These are phyloP conservation scores for Collybia sordida DNA, from an alignment of 768 basidiomycete genomes.

Conservation along the genomic window DNA sequence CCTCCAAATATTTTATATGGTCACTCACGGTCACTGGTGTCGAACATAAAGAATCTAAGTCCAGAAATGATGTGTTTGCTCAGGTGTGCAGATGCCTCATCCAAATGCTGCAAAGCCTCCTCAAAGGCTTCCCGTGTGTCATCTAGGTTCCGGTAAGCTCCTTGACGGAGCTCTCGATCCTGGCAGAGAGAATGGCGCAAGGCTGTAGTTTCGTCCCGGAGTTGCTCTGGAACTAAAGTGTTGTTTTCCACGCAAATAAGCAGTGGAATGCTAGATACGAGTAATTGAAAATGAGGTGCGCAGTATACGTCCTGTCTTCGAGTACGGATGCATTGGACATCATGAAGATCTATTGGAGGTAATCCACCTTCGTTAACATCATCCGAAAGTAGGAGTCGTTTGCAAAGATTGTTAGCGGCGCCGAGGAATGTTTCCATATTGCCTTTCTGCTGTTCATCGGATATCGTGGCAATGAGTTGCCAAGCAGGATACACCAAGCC, in stretches of 20 bases:
- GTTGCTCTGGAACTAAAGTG: slow-evolving; percentile 42
- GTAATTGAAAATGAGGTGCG: slow-evolving; percentile 61
- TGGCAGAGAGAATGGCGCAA: slow-evolving; percentile 63
- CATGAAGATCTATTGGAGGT: slow-evolving; percentile 52
- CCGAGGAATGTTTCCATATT: slow-evolving; percentile 52
- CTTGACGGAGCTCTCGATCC: slow-evolving; percentile 68
- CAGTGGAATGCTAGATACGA: slow-evolving; percentile 64
- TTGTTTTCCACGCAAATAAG: slow-evolving; percentile 75
- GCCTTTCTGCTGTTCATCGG: slow-evolving; percentile 33
- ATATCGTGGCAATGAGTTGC: slow-evolving; percentile 50
- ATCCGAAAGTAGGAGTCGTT: slow-evolving; percentile 55
- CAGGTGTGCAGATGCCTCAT: slow-evolving; percentile 44
- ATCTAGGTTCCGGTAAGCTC: slow-evolving; percentile 74
- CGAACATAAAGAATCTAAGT: slow-evolving; percentile 64
- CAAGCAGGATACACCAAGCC: slow-evolving; percentile 82
- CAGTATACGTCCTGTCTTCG: slow-evolving; percentile 67
- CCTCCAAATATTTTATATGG: too few species aligned
- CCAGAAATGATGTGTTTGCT: slow-evolving; percentile 67
- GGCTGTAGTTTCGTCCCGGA: slow-evolving; percentile 46
- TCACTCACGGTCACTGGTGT: slow-evolving; percentile 54
- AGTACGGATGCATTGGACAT: slow-evolving; percentile 69
- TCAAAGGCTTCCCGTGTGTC: slow-evolving; percentile 71
- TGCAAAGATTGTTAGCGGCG: slow-evolving; percentile 64
- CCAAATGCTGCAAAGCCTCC: slow-evolving; percentile 50
- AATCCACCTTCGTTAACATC: slow-evolving; percentile 37